Percentiles rank a stretch among this genome's conserved stretches.
Conservation (phyloP, 2,329 filamentous ascomycete genomes). For the Botrytis porri region DNA sequence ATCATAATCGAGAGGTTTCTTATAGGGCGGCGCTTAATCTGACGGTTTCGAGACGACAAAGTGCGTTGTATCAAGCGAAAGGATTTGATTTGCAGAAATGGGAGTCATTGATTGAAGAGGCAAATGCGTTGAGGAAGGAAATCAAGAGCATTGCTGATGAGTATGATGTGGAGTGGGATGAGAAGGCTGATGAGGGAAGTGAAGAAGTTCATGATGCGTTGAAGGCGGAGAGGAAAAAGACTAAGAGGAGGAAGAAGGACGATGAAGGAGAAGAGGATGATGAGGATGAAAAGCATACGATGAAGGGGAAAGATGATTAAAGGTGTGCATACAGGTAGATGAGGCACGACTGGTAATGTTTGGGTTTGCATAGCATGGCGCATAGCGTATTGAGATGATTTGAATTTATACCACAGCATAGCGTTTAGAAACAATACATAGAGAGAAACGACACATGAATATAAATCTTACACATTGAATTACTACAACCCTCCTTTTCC, state of each 20-base stretch:
- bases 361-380: neutral
- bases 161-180: slow-evolving; percentile 90
- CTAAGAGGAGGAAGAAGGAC: slow-evolving; percentile 39
- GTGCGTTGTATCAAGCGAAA: slow-evolving; percentile 68
- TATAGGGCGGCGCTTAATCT: slow-evolving; percentile 86
- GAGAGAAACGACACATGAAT: neutral
- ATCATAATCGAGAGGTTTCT: slow-evolving; percentile 84
- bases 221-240: slow-evolving; percentile 48
- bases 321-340: neutral
- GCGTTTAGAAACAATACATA: neutral
- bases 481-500: too few relatives aligned
- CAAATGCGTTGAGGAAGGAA: slow-evolving; percentile 72
- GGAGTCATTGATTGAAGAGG: slow-evolving; percentile 77
- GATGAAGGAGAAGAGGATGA: slow-evolving; percentile 40
- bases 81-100: slow-evolving; percentile 76
- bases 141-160: slow-evolving; percentile 78
- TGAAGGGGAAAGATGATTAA: neutral
- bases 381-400: neutral
- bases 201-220: slow-evolving; percentile 59
- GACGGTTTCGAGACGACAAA: slow-evolving; percentile 76
- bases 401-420: slow-evolving; percentile 11
- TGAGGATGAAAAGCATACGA: slow-evolving; percentile 5
- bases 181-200: slow-evolving; percentile 68
- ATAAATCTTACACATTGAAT: neutral
- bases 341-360: neutral